Percentiles rank a stretch among this genome's conserved stretches.
Evolutionary conservation across 352 stramenopile species (phyloP).

Genomic region (Blastocystis sp.): DNA sequence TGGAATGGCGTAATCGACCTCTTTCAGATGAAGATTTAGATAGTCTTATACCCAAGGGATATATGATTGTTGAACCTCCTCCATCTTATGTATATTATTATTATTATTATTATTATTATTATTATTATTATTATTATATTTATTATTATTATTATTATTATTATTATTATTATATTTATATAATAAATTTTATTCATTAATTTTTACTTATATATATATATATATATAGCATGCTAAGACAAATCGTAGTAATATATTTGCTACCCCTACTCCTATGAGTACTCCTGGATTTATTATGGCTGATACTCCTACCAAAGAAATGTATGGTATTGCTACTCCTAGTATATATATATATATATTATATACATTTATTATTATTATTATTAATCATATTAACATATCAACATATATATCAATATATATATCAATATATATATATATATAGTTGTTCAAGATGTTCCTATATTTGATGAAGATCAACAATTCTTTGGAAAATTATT

Average conservation of each 20-base stretch:
- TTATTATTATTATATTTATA: too few relatives aligned
- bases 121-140: too few relatives aligned
- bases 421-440: slow-evolving; percentile 38
- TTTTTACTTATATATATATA: too few relatives aligned
- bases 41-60: slow-evolving; percentile 79
- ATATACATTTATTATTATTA: slow-evolving; percentile 64
- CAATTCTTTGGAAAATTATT: slow-evolving; percentile 68
- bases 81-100: slow-evolving; percentile 59
- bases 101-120: too few relatives aligned
- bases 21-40: slow-evolving; percentile 85
- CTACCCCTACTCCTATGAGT: slow-evolving; percentile 76
- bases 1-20: slow-evolving; percentile 43
- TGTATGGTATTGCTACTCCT: slow-evolving; percentile 46
- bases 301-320: slow-evolving; percentile 49
- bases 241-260: slow-evolving; percentile 75
- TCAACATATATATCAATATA: too few relatives aligned
- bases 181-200: too few relatives aligned
- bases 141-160: too few relatives aligned
- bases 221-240: slow-evolving; percentile 57
- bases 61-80: slow-evolving; percentile 79
- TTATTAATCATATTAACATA: slow-evolving; percentile 51
- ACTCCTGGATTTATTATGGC: slow-evolving; percentile 57
- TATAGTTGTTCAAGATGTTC: slow-evolving; percentile 59
- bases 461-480: slow-evolving; percentile 93
- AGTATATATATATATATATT: slow-evolving; percentile 53